Evolutionary conservation across 2,329 filamentous ascomycete species (phyloP).

Genomic region (Coniochaeta ligniaria): DNA sequence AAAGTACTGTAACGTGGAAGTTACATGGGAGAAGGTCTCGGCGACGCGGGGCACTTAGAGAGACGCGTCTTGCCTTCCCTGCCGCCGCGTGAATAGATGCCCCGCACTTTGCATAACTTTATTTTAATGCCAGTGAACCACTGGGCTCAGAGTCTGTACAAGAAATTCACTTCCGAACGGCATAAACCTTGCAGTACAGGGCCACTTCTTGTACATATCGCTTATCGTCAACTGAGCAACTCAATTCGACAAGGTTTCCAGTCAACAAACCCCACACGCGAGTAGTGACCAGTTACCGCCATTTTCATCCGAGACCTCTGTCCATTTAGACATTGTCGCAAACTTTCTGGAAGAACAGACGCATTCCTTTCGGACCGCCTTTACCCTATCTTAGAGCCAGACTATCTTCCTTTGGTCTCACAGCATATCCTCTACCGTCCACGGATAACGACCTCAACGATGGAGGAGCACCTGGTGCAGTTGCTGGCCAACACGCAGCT

Average conservation of each 20-base stretch:
- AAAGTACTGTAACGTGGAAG: no score
- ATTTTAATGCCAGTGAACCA: not conserved
- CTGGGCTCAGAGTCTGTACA: not conserved
- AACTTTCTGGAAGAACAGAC: not conserved
- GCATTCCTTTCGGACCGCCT: not conserved
- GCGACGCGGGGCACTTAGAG: not conserved
- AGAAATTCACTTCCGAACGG: not conserved
- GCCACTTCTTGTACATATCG: not conserved
- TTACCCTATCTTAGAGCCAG: not conserved
- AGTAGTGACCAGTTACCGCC: not conserved
- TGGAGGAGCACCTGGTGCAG: constrained; percentile 90
- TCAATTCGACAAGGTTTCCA: not conserved
- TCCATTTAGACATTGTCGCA: not conserved
- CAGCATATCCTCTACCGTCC: constrained; percentile 4
- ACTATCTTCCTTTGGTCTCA: not conserved
- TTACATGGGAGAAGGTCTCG: not conserved
- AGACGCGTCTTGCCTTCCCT: not conserved
- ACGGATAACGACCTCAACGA: constrained; percentile 28
- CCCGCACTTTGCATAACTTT: not conserved
- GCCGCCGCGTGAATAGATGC: not conserved
- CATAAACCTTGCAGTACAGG: not conserved
- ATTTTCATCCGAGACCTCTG: not conserved
- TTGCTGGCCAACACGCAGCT: constrained; percentile 84
- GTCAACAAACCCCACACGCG: constrained; percentile 1
- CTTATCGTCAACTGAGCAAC: not conserved